Conservation (phyloP, 768 basidiomycete species). For the Gloeopeniophorella convolvens region DNA sequence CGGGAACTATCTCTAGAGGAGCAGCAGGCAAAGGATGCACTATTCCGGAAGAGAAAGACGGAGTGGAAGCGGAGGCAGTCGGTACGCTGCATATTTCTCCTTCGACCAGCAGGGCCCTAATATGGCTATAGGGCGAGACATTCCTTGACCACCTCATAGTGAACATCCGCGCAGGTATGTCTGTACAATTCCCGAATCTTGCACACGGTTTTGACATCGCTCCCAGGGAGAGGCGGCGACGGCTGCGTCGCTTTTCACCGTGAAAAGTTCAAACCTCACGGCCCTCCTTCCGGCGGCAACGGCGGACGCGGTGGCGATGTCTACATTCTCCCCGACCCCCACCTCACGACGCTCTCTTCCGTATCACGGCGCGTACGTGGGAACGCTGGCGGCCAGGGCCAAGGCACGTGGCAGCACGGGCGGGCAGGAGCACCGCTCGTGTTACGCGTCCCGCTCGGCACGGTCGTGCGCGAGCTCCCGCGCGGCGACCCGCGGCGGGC, state of each 20-base stretch:
- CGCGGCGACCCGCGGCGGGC: conserved; percentile 58
- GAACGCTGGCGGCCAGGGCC: conserved; percentile 61
- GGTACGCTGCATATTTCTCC: conserved; percentile 34
- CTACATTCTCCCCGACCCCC: conserved; percentile 72
- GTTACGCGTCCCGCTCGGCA: conserved; percentile 83
- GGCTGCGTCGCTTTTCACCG: conserved; percentile 93
- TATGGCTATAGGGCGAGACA: conserved; percentile 52
- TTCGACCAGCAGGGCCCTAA: conserved; percentile 2
- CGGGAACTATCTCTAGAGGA: background rate
- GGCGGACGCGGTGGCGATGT: conserved; percentile 88
- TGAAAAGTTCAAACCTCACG: conserved; percentile 76
- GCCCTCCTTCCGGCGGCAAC: conserved; percentile 90
- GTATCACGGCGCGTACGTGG: conserved; percentile 65
- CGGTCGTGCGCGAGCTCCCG: conserved; percentile 73
- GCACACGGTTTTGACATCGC: background rate
- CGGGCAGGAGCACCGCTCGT: conserved; percentile 63
- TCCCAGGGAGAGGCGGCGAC: conserved; percentile 77
- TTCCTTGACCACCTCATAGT: conserved; percentile 82
- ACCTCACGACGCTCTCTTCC: conserved; percentile 70
- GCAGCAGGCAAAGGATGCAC: conserved; percentile 13
- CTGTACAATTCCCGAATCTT: background rate
- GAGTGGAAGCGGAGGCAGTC: conserved; percentile 74
- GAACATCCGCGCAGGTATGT: conserved; percentile 65
- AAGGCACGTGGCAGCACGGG: conserved; percentile 86
- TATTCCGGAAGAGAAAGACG: conserved; percentile 45